A percentile compares a stretch with the other conserved stretches of the same genome.
Conservation (phyloP, 1,284 basidiomycete species). For the Fistulinella cinereoalba region DNA sequence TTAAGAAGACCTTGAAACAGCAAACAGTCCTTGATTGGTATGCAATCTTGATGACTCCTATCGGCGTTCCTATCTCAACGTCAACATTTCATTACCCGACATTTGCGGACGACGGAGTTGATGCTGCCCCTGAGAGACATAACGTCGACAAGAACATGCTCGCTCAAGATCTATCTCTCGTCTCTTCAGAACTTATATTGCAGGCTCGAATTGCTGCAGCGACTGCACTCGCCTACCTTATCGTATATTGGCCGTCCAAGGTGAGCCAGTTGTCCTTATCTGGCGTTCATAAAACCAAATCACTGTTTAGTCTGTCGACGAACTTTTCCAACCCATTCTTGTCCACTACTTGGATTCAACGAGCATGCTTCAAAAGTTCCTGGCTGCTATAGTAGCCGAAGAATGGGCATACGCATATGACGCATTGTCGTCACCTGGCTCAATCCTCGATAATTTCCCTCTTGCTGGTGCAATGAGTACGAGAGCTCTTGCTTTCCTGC, state of each 20-base stretch:
- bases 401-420: slow-evolving; percentile 84
- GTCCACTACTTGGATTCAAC: slow-evolving; percentile 79
- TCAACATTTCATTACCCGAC: slow-evolving; percentile 69
- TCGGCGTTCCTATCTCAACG: slow-evolving; percentile 79
- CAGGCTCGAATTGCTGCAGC: slow-evolving; percentile 83
- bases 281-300: slow-evolving; percentile 3
- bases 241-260: slow-evolving; percentile 63
- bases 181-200: slow-evolving; percentile 78
- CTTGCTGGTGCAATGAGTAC: slow-evolving; percentile 66
- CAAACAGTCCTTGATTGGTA: slow-evolving; percentile 78
- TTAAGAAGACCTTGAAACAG: slow-evolving; percentile 53
- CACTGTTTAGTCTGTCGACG: slow-evolving; percentile 44
- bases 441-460: slow-evolving; percentile 53
- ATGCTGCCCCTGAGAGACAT: slow-evolving; percentile 61
- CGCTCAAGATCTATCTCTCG: slow-evolving; percentile 84
- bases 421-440: slow-evolving; percentile 27
- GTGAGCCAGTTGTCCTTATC: slow-evolving; percentile 38
- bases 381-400: slow-evolving; percentile 82
- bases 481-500: slow-evolving; percentile 71
- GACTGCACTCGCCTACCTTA: slow-evolving; percentile 74
- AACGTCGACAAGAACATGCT: slow-evolving; percentile 98
- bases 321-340: slow-evolving; percentile 69
- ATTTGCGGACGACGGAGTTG: slow-evolving; percentile 43
- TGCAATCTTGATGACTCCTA: slow-evolving; percentile 85
- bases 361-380: slow-evolving; percentile 89